Percentiles rank a stretch among this genome's conserved stretches.
phyloP scores from a whole-genome alignment of 1,284 basidiomycete genomes.

The Caloboletus inedulis region DNA sequence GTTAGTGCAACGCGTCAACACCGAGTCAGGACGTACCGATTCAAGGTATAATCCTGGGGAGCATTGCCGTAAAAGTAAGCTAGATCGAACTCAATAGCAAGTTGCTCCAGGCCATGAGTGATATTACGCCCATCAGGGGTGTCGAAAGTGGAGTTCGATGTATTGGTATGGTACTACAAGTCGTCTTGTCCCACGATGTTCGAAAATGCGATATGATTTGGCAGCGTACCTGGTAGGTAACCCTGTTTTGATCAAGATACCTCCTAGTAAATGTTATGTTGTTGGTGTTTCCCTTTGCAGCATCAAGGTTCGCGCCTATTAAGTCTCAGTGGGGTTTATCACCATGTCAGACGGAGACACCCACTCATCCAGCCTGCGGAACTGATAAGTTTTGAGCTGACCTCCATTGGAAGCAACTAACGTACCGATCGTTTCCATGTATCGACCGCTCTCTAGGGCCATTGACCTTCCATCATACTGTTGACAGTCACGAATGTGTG shows the following conservation, averaged over 20 bases:
- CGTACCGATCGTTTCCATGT: constrained; percentile 82
- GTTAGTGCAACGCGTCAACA: not conserved
- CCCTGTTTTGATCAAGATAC: constrained; percentile 71
- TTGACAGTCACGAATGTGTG: constrained; percentile 77
- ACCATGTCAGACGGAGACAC: not conserved
- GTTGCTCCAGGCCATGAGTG: constrained; percentile 50
- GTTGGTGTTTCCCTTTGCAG: constrained; percentile 35
- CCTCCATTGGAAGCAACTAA: not conserved
- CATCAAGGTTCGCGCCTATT: constrained; percentile 51
- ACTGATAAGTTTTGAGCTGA: not conserved
- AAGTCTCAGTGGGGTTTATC: not conserved
- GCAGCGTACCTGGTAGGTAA: constrained; percentile 60
- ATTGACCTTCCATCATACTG: constrained; percentile 61
- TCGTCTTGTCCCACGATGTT: not conserved
- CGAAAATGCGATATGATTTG: not conserved
- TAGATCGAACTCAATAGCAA: constrained; percentile 56
- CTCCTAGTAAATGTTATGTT: constrained; percentile 63
- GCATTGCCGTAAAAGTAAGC: constrained; percentile 59
- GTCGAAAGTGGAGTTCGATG: constrained; percentile 49
- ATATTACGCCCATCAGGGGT: constrained; percentile 51
- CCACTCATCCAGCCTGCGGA: constrained; percentile 34
- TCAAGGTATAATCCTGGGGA: constrained; percentile 69
- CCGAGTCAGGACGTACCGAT: constrained; percentile 41
- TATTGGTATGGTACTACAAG: constrained; percentile 54
- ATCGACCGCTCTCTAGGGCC: constrained; percentile 77